Evolutionary conservation across 768 basidiomycete genomes (phyloP).

Genomic region (Trametes coccinea): DNA sequence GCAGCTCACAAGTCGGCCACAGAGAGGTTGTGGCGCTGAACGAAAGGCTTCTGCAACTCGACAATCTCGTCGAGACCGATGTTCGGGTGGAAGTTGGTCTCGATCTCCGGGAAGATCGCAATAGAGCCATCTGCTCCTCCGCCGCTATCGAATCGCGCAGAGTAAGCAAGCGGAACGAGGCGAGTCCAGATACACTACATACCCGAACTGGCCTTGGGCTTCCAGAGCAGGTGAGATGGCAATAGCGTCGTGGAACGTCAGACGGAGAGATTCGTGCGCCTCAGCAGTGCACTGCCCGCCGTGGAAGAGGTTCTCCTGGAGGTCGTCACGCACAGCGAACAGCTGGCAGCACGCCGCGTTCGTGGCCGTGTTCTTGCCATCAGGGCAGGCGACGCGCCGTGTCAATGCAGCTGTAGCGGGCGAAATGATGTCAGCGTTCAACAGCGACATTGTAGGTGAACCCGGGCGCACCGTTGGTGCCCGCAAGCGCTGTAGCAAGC

Average conservation of each 20-base stretch:
- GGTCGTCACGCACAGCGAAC: slow-evolving; percentile 32
- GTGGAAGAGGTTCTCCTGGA: slow-evolving; percentile 31
- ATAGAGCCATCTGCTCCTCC: slow-evolving; percentile 47
- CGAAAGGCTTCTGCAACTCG: slow-evolving; percentile 10
- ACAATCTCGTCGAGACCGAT: slow-evolving; percentile 17
- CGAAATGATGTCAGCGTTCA: neutral
- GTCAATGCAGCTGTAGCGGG: slow-evolving; percentile 20
- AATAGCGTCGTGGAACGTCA: slow-evolving; percentile 31
- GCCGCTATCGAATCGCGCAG: slow-evolving; percentile 12
- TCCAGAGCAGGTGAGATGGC: slow-evolving; percentile 10
- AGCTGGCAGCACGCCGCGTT: slow-evolving; percentile 35
- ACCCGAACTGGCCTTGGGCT: slow-evolving; percentile 14
- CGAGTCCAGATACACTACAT: neutral
- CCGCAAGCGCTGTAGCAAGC: slow-evolving; percentile 17
- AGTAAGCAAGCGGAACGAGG: neutral
- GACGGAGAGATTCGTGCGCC: slow-evolving; percentile 31
- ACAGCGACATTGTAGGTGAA: too few species aligned
- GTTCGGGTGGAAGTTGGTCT: slow-evolving; percentile 45
- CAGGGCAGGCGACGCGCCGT: slow-evolving; percentile 31
- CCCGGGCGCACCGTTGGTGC: slow-evolving; percentile 15
- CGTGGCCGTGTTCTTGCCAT: slow-evolving; percentile 30
- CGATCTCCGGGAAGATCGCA: slow-evolving; percentile 43
- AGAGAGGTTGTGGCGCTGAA: slow-evolving; percentile 12
- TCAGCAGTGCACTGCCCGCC: slow-evolving; percentile 35
- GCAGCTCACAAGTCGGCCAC: slow-evolving; percentile 11